These are phyloP conservation scores for Myrica gale DNA, from an alignment of 306 rosid species.

Conservation along the genomic window DNA sequence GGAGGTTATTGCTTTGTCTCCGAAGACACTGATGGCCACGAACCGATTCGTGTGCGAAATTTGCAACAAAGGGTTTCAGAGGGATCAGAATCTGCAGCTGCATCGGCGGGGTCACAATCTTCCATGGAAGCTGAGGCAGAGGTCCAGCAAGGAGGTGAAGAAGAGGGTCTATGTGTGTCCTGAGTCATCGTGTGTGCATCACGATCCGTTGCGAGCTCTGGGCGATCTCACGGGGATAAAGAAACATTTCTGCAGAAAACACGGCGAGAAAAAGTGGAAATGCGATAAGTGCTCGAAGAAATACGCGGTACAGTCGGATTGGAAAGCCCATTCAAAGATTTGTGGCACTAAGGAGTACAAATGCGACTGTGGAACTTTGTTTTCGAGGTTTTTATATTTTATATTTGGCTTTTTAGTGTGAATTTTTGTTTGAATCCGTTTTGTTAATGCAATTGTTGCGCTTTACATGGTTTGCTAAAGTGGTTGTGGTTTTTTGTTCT, in stretches of 20 bases:
- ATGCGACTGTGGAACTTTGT: constrained; percentile 87
- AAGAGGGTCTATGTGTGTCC: constrained; percentile 94
- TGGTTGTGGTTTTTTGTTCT: constrained; percentile 14
- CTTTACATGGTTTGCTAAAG: constrained; percentile 31
- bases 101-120: constrained; percentile 87
- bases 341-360: constrained; percentile 91
- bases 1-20: constrained; percentile 89
- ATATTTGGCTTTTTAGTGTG: neutral
- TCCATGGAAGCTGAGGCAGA: constrained; percentile 89
- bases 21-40: constrained; percentile 76
- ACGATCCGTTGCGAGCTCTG: constrained; percentile 82
- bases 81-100: constrained; percentile 96
- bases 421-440: neutral
- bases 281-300: constrained; percentile 91
- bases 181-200: constrained; percentile 76
- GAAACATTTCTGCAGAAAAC: constrained; percentile 90
- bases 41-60: constrained; percentile 90
- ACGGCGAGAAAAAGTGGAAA: constrained; percentile 98
- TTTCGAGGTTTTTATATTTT: constrained; percentile 49
- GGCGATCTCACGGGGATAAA: constrained; percentile 93
- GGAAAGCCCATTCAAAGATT: constrained; percentile 92
- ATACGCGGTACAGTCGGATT: constrained; percentile 95
- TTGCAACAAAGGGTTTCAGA: constrained; percentile 90
- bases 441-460: neutral
- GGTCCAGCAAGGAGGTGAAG: constrained; percentile 73